A percentile compares a stretch with the other conserved stretches of the same genome.
Evolutionary conservation across 352 stramenopile species (phyloP).

Genomic region (Phytophthora europaea): DNA sequence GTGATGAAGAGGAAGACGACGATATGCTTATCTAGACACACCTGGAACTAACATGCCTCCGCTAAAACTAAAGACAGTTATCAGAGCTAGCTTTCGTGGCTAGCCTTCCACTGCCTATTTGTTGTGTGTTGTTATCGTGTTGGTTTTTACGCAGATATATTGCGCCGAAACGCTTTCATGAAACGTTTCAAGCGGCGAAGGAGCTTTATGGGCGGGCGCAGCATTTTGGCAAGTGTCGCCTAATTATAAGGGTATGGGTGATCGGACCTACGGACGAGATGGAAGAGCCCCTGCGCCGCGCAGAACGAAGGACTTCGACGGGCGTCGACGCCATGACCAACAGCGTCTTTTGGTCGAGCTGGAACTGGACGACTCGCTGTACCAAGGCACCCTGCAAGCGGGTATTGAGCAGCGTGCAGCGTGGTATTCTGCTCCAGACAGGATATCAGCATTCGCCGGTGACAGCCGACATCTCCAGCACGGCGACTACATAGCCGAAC

Average conservation of each 20-base stretch:
- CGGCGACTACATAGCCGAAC: constrained; percentile 11
- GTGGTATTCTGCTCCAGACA: background rate
- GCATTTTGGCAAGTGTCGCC: constrained; percentile 28
- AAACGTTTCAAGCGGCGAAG: constrained; percentile 12
- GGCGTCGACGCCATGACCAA: constrained; percentile 44
- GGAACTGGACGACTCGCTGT: constrained; percentile 66
- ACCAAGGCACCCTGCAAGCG: constrained; percentile 25
- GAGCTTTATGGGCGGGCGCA: background rate
- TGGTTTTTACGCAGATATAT: constrained; percentile 24
- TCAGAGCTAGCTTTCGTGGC: constrained; percentile 1
- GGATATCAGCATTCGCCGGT: constrained; percentile 3
- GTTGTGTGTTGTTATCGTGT: constrained; percentile 9
- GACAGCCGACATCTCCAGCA: constrained; percentile 14
- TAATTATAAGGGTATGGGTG: constrained; percentile 36
- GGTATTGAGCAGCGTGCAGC: constrained; percentile 8
- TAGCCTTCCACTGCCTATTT: constrained; percentile 9
- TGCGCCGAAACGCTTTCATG: constrained; percentile 27
- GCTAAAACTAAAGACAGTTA: constrained; percentile 22
- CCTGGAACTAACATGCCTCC: constrained; percentile 23
- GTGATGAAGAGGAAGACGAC: constrained; percentile 77
- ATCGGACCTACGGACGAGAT: constrained; percentile 18
- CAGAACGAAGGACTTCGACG: constrained; percentile 20
- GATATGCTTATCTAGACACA: constrained; percentile 84
- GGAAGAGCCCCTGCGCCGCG: constrained; percentile 5
- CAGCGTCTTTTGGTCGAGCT: constrained; percentile 72